Evolutionary conservation across 805 yeast species (phyloP).

Genomic region (Candida peoriensis): DNA sequence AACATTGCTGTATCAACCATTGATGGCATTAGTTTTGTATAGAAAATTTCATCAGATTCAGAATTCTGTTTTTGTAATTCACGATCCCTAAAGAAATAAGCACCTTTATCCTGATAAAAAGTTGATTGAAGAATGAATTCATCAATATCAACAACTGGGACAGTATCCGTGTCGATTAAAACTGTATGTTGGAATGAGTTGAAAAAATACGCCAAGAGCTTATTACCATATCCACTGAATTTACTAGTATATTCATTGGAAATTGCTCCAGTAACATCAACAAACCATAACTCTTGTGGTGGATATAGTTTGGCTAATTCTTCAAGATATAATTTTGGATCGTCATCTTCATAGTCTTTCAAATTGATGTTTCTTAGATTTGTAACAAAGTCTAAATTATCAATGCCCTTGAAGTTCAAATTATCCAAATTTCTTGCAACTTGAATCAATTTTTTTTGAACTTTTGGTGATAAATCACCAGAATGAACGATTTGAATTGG

Average conservation of each 20-base stretch:
- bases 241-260: conserved; percentile 10
- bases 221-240: conserved; percentile 40
- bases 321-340: not conserved
- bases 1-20: conserved; percentile 32
- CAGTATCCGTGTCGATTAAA: conserved; percentile 48
- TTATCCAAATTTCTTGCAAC: conserved; percentile 24
- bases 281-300: conserved; percentile 37
- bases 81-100: conserved; percentile 44
- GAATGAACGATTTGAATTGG: conserved; percentile 39
- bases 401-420: conserved; percentile 10
- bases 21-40: conserved; percentile 39
- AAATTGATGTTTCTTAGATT: conserved; percentile 1
- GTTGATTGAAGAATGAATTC: conserved; percentile 27
- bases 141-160: conserved; percentile 36
- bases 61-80: conserved; percentile 27
- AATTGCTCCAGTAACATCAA: conserved; percentile 25
- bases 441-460: conserved; percentile 28
- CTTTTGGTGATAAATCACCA: conserved; percentile 28
- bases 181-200: conserved; percentile 44
- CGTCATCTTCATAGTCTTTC: not conserved
- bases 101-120: conserved; percentile 29
- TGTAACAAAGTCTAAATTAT: conserved; percentile 7
- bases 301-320: conserved; percentile 18
- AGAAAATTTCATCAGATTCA: conserved; percentile 30
- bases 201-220: conserved; percentile 43